Conservation (phyloP, 257 asterid species). For the Nicotiana tabacum region DNA sequence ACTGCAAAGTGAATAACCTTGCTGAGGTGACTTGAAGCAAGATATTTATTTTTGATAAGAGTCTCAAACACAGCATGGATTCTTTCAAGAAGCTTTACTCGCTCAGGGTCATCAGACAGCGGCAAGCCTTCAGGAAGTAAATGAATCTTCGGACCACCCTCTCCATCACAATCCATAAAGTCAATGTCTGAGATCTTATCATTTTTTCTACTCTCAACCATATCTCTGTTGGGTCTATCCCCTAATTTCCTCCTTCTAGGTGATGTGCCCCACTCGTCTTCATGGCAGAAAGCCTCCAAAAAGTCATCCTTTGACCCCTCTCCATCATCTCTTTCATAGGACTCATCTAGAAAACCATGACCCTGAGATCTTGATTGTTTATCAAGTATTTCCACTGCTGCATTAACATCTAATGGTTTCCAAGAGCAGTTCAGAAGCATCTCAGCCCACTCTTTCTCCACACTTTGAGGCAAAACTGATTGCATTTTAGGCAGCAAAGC, state of each 20-base stretch:
- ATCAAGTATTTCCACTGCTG: slow-evolving; percentile 43
- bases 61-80: slow-evolving; percentile 58
- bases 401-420: slow-evolving; percentile 74
- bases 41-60: slow-evolving; percentile 63
- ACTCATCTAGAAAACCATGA: slow-evolving; percentile 39
- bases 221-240: slow-evolving; percentile 33
- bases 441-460: slow-evolving; percentile 80
- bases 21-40: slow-evolving; percentile 79
- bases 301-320: slow-evolving; percentile 59
- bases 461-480: slow-evolving; percentile 58
- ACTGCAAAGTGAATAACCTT: slow-evolving; percentile 76
- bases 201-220: slow-evolving; percentile 43
- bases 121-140: slow-evolving; percentile 61
- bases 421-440: slow-evolving; percentile 76
- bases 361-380: slow-evolving; percentile 41
- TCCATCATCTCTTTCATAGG: slow-evolving; percentile 33
- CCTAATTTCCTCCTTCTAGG: slow-evolving; percentile 40
- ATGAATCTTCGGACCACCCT: slow-evolving; percentile 43
- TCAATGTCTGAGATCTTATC: slow-evolving; percentile 48
- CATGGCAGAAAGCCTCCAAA: slow-evolving; percentile 56
- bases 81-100: slow-evolving; percentile 74
- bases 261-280: slow-evolving; percentile 55
- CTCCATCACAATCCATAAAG: slow-evolving; percentile 85
- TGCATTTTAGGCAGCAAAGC: slow-evolving; percentile 68
- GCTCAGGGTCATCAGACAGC: slow-evolving; percentile 77